Percentiles rank a stretch among this genome's conserved stretches.
These are phyloP conservation scores for Rhinocladiella similis DNA, from an alignment of 2,329 filamentous ascomycete species.

Conservation along the genomic window DNA sequence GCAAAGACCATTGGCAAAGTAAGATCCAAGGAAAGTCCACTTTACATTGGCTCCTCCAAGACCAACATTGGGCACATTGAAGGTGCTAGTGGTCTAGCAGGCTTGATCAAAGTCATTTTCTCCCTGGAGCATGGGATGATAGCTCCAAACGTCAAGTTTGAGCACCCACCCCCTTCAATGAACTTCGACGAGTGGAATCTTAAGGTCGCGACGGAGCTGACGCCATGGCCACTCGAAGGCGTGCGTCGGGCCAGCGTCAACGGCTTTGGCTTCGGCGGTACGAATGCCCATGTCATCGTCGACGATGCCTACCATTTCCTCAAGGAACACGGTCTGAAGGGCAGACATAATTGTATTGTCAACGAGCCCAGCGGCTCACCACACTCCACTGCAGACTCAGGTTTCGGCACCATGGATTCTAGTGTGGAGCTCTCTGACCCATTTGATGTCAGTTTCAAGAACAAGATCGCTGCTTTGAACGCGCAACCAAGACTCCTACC, in stretches of 20 bases:
- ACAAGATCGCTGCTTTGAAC: background rate
- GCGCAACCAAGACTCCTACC: background rate
- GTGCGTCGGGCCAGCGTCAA: conserved; percentile 20
- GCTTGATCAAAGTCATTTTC: conserved; percentile 17
- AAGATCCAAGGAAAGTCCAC: background rate
- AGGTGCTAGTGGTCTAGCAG: conserved; percentile 17
- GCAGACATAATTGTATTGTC: conserved; percentile 4
- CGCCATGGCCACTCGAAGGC: conserved; percentile 14
- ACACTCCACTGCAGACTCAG: background rate
- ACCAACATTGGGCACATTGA: conserved; percentile 15
- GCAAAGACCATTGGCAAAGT: background rate
- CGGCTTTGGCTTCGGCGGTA: conserved; percentile 26
- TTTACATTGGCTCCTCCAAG: conserved; percentile 15
- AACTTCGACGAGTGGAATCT: conserved; percentile 10
- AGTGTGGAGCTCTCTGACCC: background rate
- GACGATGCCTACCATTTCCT: conserved; percentile 20
- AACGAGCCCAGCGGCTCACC: background rate
- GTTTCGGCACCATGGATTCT: background rate
- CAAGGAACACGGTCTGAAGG: conserved; percentile 2
- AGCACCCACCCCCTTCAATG: conserved; percentile 37
- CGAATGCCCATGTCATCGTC: conserved; percentile 25
- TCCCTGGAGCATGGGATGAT: conserved; percentile 15
- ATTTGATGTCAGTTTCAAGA: background rate
- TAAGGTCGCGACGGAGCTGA: background rate
- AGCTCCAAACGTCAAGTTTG: conserved; percentile 43